These are phyloP conservation scores for Tulasnella sp. DNA, from an alignment of 768 basidiomycete genomes.

Conservation along the genomic window DNA sequence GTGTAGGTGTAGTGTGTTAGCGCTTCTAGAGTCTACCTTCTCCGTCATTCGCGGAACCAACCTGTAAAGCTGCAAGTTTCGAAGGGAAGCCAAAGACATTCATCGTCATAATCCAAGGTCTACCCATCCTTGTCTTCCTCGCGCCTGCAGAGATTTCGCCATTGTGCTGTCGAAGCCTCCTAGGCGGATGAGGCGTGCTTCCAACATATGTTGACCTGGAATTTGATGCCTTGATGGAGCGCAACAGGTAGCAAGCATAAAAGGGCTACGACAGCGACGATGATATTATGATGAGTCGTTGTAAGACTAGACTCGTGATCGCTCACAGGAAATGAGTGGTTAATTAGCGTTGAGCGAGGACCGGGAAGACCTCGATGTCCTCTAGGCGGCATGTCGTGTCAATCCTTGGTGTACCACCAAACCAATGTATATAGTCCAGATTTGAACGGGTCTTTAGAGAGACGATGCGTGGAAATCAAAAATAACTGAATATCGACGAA, in stretches of 20 bases:
- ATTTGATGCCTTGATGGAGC: conserved; percentile 45
- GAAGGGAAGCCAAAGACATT: conserved; percentile 77
- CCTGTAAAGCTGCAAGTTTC: conserved; percentile 60
- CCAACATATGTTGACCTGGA: conserved; percentile 60
- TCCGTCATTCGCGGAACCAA: conserved; percentile 66
- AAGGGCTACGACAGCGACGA: conserved; percentile 31
- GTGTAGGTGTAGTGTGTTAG: too few species aligned
- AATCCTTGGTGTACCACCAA: too few species aligned
- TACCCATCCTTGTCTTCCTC: conserved; percentile 44
- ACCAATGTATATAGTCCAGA: too few species aligned
- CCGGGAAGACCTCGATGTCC: background rate
- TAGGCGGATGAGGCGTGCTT: conserved; percentile 55
- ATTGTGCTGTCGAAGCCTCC: conserved; percentile 57
- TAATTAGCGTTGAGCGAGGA: conserved; percentile 22
- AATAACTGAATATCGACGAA: too few species aligned
- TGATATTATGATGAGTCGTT: background rate
- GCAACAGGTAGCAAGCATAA: conserved; percentile 76
- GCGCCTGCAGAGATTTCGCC: conserved; percentile 65
- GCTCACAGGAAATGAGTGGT: conserved; percentile 38
- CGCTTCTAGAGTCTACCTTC: conserved; percentile 23
- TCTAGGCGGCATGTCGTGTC: background rate
- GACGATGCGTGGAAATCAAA: too few species aligned
- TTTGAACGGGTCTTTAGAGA: too few species aligned
- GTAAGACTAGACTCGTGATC: background rate
- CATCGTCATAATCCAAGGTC: conserved; percentile 80